Percentiles rank a stretch among this genome's conserved stretches.
phyloP scores from a whole-genome alignment of 2,329 filamentous ascomycete genomes.

The Aureobasidium sp. region DNA sequence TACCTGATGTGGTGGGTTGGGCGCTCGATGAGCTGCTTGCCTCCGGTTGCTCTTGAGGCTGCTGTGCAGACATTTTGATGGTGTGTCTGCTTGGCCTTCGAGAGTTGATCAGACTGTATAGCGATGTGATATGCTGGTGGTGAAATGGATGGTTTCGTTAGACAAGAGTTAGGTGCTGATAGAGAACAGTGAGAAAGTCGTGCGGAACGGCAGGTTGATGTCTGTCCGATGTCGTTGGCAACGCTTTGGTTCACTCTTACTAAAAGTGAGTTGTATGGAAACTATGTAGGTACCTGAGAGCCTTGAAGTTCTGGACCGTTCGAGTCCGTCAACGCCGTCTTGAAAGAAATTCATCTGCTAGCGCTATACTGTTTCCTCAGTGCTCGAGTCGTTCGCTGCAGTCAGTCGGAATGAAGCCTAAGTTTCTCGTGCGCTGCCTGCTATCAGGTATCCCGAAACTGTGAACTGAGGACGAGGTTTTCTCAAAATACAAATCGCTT shows the following conservation, averaged over 20 bases:
- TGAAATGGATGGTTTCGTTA: neutral
- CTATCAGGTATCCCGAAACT: neutral
- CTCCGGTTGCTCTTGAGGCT: neutral
- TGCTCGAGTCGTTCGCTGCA: neutral
- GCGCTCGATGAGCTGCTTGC: conserved; percentile 1
- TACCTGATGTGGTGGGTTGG: neutral
- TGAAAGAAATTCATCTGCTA: too few species aligned
- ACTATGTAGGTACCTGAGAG: neutral
- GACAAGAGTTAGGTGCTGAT: neutral
- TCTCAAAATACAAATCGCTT: neutral
- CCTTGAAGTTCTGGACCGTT: too few species aligned
- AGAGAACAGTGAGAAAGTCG: neutral
- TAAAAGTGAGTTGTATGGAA: neutral
- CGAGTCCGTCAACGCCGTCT: too few species aligned
- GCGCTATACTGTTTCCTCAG: too few species aligned
- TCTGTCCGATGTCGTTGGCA: neutral
- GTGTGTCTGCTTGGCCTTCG: neutral
- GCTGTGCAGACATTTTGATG: neutral
- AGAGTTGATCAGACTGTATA: neutral
- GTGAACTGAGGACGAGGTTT: neutral
- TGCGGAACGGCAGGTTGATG: neutral
- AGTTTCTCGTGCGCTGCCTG: neutral
- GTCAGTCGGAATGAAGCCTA: neutral
- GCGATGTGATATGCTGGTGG: neutral
- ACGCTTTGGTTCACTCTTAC: neutral